Conservation (phyloP, 306 rosid species). For the Sicyos edulis region DNA sequence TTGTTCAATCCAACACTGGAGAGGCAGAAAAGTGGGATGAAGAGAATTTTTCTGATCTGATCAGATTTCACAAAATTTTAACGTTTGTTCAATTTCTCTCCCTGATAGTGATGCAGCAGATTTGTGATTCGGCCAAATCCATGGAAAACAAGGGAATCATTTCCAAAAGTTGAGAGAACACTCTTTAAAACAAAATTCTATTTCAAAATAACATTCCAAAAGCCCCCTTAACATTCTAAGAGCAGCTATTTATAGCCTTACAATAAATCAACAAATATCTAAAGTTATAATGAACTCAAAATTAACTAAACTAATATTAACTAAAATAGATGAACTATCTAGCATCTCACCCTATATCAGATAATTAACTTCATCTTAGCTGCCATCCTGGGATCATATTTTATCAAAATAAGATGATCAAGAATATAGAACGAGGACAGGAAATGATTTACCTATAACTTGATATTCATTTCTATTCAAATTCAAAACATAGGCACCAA, state of each 20-base stretch:
- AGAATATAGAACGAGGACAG: background rate
- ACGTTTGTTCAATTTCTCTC: background rate
- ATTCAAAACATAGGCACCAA: background rate
- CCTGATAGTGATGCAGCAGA: background rate
- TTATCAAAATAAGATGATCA: background rate
- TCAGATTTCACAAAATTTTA: background rate
- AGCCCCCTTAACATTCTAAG: background rate
- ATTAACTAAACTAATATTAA: too few species aligned
- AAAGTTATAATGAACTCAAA: background rate
- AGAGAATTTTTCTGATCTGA: background rate
- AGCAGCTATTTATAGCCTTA: background rate
- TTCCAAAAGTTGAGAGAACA: background rate
- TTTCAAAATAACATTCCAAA: background rate
- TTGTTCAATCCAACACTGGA: background rate
- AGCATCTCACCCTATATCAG: background rate
- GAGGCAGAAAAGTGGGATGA: background rate
- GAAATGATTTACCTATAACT: background rate
- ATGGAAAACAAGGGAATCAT: too few species aligned
- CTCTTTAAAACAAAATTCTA: background rate
- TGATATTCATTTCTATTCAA: background rate
- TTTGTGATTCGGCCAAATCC: background rate
- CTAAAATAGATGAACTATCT: background rate
- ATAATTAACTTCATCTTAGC: background rate
- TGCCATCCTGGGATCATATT: background rate
- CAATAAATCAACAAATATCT: too few species aligned